These are phyloP conservation scores for Collybia sp. DNA, from an alignment of 768 basidiomycete species.

Conservation along the genomic window DNA sequence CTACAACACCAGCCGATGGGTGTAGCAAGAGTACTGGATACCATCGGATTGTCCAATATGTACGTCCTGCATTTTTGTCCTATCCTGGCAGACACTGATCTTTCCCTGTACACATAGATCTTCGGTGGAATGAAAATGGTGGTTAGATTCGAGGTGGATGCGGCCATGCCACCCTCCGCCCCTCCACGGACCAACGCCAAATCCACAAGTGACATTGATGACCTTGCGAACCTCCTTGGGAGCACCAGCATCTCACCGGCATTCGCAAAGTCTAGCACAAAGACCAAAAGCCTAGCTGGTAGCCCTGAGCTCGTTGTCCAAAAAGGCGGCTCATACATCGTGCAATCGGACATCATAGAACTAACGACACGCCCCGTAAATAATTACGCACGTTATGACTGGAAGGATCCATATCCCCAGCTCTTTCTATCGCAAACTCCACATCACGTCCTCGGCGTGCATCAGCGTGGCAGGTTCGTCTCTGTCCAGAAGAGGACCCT, in stretches of 20 bases:
- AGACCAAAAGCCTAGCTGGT: conserved; percentile 4
- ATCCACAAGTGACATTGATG: conserved; percentile 23
- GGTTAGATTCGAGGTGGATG: conserved; percentile 57
- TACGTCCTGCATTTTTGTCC: conserved; percentile 25
- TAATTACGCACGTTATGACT: conserved; percentile 33
- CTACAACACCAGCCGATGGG: conserved; percentile 40
- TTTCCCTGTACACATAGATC: conserved; percentile 34
- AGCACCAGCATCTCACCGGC: conserved; percentile 11
- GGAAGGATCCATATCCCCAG: conserved; percentile 61
- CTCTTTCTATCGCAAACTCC: conserved; percentile 66
- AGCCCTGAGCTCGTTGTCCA: conserved; percentile 16
- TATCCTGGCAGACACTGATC: background rate
- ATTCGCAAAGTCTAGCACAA: conserved; percentile 5
- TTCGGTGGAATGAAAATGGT: conserved; percentile 53
- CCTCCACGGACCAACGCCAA: conserved; percentile 19
- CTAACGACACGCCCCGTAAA: conserved; percentile 37
- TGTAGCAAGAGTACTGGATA: conserved; percentile 53
- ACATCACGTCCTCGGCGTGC: conserved; percentile 55
- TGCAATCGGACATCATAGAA: conserved; percentile 40
- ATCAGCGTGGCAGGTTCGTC: conserved; percentile 49
- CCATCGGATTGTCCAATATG: conserved; percentile 60
- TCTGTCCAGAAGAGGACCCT: conserved; percentile 44
- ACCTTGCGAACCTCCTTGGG: conserved; percentile 26
- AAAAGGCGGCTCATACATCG: conserved; percentile 24
- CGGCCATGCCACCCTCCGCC: conserved; percentile 22